phyloP scores from a whole-genome alignment of 805 yeast genomes.

The Hemisphaericaspora nanyangensis region DNA sequence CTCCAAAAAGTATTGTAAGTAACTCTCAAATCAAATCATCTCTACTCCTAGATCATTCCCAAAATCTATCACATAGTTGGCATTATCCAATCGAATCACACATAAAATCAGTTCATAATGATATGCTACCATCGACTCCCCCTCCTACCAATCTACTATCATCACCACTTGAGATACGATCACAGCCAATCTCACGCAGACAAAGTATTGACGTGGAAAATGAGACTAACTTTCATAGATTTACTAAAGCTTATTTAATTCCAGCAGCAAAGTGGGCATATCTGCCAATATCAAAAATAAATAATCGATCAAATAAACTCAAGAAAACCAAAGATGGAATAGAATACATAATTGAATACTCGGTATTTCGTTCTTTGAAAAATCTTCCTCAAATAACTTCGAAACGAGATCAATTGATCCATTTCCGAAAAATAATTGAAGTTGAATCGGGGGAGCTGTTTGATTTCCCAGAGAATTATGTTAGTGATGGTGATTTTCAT shows the following conservation, averaged over 20 bases:
- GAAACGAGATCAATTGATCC: conserved; percentile 15
- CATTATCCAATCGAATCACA: conserved; percentile 2
- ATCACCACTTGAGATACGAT: not conserved
- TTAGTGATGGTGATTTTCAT: conserved; percentile 26
- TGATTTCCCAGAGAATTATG: conserved; percentile 20
- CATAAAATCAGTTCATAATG: too few relatives aligned
- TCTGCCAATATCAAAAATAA: conserved; percentile 15
- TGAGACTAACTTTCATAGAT: conserved; percentile 13
- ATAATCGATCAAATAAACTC: conserved; percentile 6
- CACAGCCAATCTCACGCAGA: conserved; percentile 8
- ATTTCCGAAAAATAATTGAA: conserved; percentile 13
- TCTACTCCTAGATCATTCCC: not conserved
- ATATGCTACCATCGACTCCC: too few relatives aligned
- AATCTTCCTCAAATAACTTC: conserved; percentile 13
- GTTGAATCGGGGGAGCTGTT: conserved; percentile 9
- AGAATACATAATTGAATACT: conserved; percentile 30
- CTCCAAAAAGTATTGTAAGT: too few relatives aligned
- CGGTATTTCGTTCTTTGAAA: conserved; percentile 25
- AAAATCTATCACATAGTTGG: conserved; percentile 7
- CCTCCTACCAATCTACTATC: too few relatives aligned
- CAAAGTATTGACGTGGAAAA: conserved; percentile 8
- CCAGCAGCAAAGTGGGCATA: conserved; percentile 33
- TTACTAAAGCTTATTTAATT: conserved; percentile 18
- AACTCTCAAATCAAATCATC: too few relatives aligned
- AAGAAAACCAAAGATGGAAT: conserved; percentile 2